Evolutionary conservation across 306 rosid species (phyloP).

Genomic region (Cicer cuneatum): DNA sequence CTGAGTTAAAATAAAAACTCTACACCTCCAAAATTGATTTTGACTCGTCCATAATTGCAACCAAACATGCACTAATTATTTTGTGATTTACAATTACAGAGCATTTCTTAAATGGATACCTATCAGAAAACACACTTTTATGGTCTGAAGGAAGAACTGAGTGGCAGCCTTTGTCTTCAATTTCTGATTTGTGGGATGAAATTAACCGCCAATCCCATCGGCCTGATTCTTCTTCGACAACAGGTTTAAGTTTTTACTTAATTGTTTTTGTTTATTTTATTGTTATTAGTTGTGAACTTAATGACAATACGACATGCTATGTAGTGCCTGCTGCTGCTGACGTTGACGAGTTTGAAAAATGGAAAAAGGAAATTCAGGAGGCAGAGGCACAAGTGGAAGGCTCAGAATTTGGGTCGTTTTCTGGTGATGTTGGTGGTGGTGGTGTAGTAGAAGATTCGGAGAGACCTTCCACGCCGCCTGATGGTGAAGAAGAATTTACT

Average conservation of each 20-base stretch:
- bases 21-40: too few relatives aligned
- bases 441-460: conserved; percentile 53
- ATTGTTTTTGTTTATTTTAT: not conserved
- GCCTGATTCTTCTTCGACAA: conserved; percentile 39
- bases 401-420: conserved; percentile 42
- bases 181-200: conserved; percentile 60
- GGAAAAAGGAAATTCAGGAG: conserved; percentile 77
- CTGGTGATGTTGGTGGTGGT: conserved; percentile 35
- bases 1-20: too few relatives aligned
- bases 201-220: conserved; percentile 40
- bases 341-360: conserved; percentile 74
- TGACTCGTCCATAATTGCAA: too few relatives aligned
- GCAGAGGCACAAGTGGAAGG: conserved; percentile 60
- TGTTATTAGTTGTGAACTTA: conserved; percentile 33
- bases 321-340: conserved; percentile 57
- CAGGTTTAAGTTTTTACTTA: conserved; percentile 48
- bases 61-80: too few relatives aligned
- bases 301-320: conserved; percentile 32
- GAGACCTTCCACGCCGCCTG: conserved; percentile 91
- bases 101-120: conserved; percentile 80
- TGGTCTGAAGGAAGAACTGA: conserved; percentile 93
- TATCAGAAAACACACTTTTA: conserved; percentile 61
- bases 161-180: conserved; percentile 84
- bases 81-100: conserved; percentile 68
- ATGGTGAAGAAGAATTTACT: conserved; percentile 92